Conservation (phyloP, 768 basidiomycete species). For the Suillus lakei region DNA sequence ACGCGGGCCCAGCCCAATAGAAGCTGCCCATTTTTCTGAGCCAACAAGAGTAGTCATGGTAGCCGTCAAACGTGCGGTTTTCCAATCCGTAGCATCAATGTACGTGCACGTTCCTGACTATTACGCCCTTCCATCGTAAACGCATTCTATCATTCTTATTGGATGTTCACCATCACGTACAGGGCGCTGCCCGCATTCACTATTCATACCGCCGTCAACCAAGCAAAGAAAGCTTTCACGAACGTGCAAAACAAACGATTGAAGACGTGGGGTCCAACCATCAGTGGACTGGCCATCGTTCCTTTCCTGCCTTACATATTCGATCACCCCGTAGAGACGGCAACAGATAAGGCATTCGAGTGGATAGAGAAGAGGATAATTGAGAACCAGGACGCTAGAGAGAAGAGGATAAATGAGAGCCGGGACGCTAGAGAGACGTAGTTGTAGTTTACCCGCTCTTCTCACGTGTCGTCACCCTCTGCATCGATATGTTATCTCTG, state of each 20-base stretch:
- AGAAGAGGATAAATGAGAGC: slow-evolving; percentile 48
- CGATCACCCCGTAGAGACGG: slow-evolving; percentile 80
- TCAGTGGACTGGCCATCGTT: slow-evolving; percentile 73
- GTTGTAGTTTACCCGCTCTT: slow-evolving; percentile 6
- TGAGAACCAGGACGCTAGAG: slow-evolving; percentile 38
- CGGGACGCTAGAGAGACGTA: slow-evolving; percentile 37
- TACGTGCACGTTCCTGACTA: slow-evolving; percentile 39
- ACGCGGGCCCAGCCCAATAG: slow-evolving; percentile 66
- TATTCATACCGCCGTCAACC: slow-evolving; percentile 81
- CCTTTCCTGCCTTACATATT: slow-evolving; percentile 77
- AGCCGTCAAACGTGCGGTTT: slow-evolving; percentile 77
- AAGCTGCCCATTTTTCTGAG: slow-evolving; percentile 74
- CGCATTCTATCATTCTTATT: slow-evolving; percentile 4
- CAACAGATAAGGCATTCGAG: slow-evolving; percentile 68
- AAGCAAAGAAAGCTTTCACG: slow-evolving; percentile 69
- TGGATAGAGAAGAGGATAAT: slow-evolving; percentile 67
- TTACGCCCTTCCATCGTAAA: background rate
- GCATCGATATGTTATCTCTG: background rate
- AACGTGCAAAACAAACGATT: slow-evolving; percentile 61
- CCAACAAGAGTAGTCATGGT: slow-evolving; percentile 67
- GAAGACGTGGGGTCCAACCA: slow-evolving; percentile 76
- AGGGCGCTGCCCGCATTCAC: slow-evolving; percentile 87
- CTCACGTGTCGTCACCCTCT: background rate
- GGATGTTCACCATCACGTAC: slow-evolving; percentile 4
- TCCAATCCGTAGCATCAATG: slow-evolving; percentile 86